Conservation (phyloP, 2,329 filamentous ascomycete genomes). For the Proliferodiscus dingleyae region DNA sequence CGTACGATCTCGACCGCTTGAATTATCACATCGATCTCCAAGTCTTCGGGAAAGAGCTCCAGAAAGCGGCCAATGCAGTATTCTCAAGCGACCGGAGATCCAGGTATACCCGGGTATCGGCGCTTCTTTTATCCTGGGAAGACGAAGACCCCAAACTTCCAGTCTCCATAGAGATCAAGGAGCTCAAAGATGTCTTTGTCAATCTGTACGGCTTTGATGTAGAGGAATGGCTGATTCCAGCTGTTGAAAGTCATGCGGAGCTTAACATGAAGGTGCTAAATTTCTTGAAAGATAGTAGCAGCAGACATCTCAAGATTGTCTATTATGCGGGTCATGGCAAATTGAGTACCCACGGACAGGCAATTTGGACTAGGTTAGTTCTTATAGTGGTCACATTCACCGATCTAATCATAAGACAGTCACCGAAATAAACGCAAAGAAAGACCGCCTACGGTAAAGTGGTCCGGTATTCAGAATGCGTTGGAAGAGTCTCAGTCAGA, state of each 20-base stretch:
- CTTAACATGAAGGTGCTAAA: slow-evolving; percentile 51
- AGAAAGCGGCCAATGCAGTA: slow-evolving; percentile 60
- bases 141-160: slow-evolving; percentile 41
- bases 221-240: slow-evolving; percentile 54
- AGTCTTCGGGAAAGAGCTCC: slow-evolving; percentile 38
- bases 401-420: slow-evolving; percentile 1
- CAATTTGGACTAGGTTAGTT: slow-evolving; percentile 60
- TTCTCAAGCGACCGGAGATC: slow-evolving; percentile 52
- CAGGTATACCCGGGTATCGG: slow-evolving; percentile 51
- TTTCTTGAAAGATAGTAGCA: slow-evolving; percentile 50
- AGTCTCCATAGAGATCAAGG: slow-evolving; percentile 46
- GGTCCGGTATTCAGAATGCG: slow-evolving; percentile 36
- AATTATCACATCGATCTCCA: slow-evolving; percentile 14
- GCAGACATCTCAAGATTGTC: slow-evolving; percentile 54
- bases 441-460: slow-evolving; percentile 12
- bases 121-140: slow-evolving; percentile 55
- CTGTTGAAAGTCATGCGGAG: slow-evolving; percentile 50
- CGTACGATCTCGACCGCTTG: slow-evolving; percentile 6
- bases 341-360: slow-evolving; percentile 47
- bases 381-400: not conserved
- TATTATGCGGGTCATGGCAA: slow-evolving; percentile 58
- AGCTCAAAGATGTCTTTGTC: slow-evolving; percentile 50
- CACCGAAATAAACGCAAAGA: slow-evolving; percentile 6
- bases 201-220: slow-evolving; percentile 53
- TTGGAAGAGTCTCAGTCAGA: slow-evolving; percentile 53